Conservation (phyloP, 768 basidiomycete genomes). For the Leccinum obscurum region DNA sequence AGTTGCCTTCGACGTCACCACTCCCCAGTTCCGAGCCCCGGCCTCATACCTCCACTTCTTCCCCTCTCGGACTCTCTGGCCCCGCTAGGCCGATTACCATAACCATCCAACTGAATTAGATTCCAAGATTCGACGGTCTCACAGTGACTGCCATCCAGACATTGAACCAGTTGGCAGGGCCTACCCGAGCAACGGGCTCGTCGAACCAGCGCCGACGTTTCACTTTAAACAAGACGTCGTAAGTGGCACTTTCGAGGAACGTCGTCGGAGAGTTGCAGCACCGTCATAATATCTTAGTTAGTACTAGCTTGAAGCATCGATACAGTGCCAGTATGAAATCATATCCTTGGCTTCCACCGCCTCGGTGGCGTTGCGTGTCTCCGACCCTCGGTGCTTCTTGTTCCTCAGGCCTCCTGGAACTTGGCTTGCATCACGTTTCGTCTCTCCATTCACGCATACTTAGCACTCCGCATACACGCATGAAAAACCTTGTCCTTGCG, state of each 20-base stretch:
- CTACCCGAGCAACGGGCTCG: not conserved
- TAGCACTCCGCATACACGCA: not conserved
- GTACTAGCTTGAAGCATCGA: not conserved
- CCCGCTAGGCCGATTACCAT: not conserved
- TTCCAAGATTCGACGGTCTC: not conserved
- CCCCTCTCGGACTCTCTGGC: not conserved
- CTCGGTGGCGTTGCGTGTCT: not conserved
- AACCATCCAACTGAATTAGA: not conserved
- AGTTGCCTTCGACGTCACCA: not conserved
- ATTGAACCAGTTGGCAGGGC: not conserved
- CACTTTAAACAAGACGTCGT: not conserved
- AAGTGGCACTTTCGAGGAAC: not conserved
- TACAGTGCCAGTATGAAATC: not conserved
- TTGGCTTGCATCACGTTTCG: not conserved
- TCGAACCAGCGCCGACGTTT: not conserved
- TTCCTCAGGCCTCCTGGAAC: not conserved
- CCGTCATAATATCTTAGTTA: not conserved
- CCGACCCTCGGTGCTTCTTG: not conserved
- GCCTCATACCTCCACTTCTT: not conserved
- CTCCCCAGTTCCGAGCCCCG: not conserved
- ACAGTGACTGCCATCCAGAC: not conserved
- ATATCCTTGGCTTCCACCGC: not conserved
- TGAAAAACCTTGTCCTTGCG: slow-evolving; percentile 33
- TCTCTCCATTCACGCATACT: slow-evolving; percentile 1
- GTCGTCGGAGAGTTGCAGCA: not conserved